Percentiles rank a stretch among this genome's conserved stretches.
Evolutionary conservation across 169 alveolate species (phyloP).

Genomic region (Eimeria tenella): DNA sequence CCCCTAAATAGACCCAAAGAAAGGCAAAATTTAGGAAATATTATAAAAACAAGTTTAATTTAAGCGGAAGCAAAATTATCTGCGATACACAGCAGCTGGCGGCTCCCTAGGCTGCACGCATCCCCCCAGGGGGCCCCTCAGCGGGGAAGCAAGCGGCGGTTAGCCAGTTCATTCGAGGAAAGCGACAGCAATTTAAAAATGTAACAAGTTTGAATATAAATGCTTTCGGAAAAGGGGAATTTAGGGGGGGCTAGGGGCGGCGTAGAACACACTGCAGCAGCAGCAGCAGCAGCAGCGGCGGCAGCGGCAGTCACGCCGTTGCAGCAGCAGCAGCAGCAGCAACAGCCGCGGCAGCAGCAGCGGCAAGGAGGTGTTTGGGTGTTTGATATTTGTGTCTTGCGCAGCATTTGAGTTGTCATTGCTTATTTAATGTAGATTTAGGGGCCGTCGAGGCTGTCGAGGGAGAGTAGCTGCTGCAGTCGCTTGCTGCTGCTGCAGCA

Average conservation of each 20-base stretch:
- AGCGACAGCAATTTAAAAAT: too few relatives aligned
- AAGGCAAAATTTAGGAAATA: too few relatives aligned
- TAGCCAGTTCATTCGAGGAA: background rate
- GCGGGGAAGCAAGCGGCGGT: background rate
- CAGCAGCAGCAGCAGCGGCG: slow-evolving; percentile 23
- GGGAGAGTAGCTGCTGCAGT: slow-evolving; percentile 22
- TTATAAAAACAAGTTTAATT: too few relatives aligned
- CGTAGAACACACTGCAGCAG: background rate
- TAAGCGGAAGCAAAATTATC: too few relatives aligned
- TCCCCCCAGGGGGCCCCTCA: background rate
- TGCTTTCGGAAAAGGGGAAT: too few relatives aligned
- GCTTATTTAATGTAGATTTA: slow-evolving; percentile 46
- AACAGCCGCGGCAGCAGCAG: slow-evolving; percentile 38
- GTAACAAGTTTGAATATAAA: too few relatives aligned
- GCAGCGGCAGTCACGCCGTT: slow-evolving; percentile 26
- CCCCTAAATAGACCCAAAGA: too few relatives aligned
- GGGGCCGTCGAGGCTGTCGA: background rate
- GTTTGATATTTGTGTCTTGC: slow-evolving; percentile 57
- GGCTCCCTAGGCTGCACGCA: too few relatives aligned
- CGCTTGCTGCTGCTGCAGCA: slow-evolving; percentile 53
- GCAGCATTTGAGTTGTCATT: slow-evolving; percentile 42
- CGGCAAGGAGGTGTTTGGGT: slow-evolving; percentile 17
- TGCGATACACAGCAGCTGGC: too few relatives aligned
- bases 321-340: background rate
- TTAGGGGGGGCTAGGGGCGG: background rate